These are phyloP conservation scores for Bisporella sp. DNA, from an alignment of 2,329 filamentous ascomycete genomes.

Conservation along the genomic window DNA sequence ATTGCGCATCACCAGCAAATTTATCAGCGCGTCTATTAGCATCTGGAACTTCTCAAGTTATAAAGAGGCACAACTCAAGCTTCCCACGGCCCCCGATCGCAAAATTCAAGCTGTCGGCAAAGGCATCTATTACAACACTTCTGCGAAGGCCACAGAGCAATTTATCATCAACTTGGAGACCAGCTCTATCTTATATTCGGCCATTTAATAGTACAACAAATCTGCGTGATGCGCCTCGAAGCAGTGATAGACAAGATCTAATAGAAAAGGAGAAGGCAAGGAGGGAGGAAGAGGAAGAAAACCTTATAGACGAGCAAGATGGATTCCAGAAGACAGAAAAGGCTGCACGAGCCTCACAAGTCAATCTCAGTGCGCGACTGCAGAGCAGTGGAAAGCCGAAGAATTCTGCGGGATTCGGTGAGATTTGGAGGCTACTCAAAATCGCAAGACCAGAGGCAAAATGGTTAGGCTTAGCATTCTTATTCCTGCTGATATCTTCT, in stretches of 20 bases:
- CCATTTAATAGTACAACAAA: conserved; percentile 20
- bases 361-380: conserved; percentile 82
- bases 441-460: conserved; percentile 81
- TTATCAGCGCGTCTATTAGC: conserved; percentile 3
- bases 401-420: conserved; percentile 55
- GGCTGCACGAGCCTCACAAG: conserved; percentile 76
- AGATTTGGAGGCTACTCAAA: conserved; percentile 81
- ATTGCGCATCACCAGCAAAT: conserved; percentile 6
- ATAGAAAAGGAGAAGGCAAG: conserved; percentile 29
- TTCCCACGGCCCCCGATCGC: conserved; percentile 3
- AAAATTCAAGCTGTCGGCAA: background rate
- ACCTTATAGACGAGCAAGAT: conserved; percentile 40
- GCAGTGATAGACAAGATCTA: conserved; percentile 25
- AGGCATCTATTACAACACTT: background rate
- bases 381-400: conserved; percentile 66
- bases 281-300: conserved; percentile 36
- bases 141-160: conserved; percentile 9
- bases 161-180: conserved; percentile 20
- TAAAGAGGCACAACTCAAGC: conserved; percentile 13
- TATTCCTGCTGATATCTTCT: conserved; percentile 82
- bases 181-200: conserved; percentile 23
- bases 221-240: conserved; percentile 14
- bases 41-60: background rate
- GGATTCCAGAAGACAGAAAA: conserved; percentile 72
- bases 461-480: conserved; percentile 71